Conservation (phyloP, 2,329 filamentous ascomycete species). For the Pseudopithomyces maydicus region DNA sequence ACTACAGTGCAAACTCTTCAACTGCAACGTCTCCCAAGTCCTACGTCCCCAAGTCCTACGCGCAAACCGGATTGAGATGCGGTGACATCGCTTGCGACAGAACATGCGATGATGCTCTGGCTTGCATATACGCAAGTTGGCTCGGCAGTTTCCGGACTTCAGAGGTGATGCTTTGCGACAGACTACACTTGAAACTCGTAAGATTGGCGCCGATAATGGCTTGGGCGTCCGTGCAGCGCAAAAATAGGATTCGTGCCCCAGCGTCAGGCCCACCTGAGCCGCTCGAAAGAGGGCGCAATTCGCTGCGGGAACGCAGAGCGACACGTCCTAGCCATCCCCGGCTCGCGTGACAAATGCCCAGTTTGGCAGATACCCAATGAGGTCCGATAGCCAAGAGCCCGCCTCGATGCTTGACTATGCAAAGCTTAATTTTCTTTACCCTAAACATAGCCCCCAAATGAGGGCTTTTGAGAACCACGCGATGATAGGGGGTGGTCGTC, state of each 20-base stretch:
- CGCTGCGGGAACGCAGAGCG: not conserved
- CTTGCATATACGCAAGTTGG: not conserved
- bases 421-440: not conserved
- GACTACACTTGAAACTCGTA: not conserved
- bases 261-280: not conserved
- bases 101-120: not conserved
- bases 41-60: not conserved
- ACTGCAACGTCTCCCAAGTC: not conserved
- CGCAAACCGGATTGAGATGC: not conserved
- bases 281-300: not conserved
- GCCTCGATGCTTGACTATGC: not conserved
- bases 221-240: not conserved
- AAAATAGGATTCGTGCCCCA: slow-evolving; percentile 5
- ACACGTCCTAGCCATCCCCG: not conserved
- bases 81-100: not conserved
- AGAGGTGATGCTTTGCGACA: not conserved
- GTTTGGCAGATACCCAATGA: not conserved
- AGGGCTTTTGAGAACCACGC: not conserved
- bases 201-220: not conserved
- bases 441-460: not conserved
- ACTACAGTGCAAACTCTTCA: too few species aligned
- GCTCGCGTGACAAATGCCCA: not conserved
- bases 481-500: not conserved
- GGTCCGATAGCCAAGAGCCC: not conserved
- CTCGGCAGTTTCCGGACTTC: not conserved